Evolutionary conservation across 768 basidiomycete species (phyloP).

Genomic region (Boletus sensibilis): DNA sequence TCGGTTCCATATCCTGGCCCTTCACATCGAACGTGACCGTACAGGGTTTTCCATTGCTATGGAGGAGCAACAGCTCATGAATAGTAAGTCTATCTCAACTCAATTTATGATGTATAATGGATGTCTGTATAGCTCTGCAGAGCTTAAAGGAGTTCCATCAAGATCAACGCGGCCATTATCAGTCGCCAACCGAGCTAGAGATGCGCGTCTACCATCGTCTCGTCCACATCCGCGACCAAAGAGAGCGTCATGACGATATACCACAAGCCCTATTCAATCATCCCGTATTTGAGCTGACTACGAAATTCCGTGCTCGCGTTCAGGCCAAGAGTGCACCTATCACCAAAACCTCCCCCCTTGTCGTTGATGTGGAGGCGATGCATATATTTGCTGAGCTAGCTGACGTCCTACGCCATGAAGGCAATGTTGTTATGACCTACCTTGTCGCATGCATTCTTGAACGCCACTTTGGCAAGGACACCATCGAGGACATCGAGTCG

Average conservation of each 20-base stretch:
- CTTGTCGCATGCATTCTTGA: slow-evolving; percentile 89
- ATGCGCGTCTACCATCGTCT: slow-evolving; percentile 95
- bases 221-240: slow-evolving; percentile 85
- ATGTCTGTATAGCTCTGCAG: slow-evolving; percentile 65
- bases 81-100: slow-evolving; percentile 55
- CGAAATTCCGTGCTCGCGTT: slow-evolving; percentile 75
- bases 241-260: slow-evolving; percentile 71
- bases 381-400: slow-evolving; percentile 62
- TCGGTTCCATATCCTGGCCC: slow-evolving; percentile 85
- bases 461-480: slow-evolving; percentile 77
- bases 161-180: slow-evolving; percentile 66
- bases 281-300: slow-evolving; percentile 80
- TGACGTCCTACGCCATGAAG: slow-evolving; percentile 59
- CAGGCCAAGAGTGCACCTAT: slow-evolving; percentile 78
- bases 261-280: slow-evolving; percentile 63
- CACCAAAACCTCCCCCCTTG: slow-evolving; percentile 58
- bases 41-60: slow-evolving; percentile 59
- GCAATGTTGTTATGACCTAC: slow-evolving; percentile 71
- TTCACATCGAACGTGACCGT: slow-evolving; percentile 63
- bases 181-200: slow-evolving; percentile 86
- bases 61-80: slow-evolving; percentile 90
- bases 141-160: slow-evolving; percentile 93
- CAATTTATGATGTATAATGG: neutral
- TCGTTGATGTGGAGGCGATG: slow-evolving; percentile 68
- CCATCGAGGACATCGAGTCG: slow-evolving; percentile 71